Conservation (phyloP, 805 yeast genomes). For the Blastobotrys peoriensis region DNA sequence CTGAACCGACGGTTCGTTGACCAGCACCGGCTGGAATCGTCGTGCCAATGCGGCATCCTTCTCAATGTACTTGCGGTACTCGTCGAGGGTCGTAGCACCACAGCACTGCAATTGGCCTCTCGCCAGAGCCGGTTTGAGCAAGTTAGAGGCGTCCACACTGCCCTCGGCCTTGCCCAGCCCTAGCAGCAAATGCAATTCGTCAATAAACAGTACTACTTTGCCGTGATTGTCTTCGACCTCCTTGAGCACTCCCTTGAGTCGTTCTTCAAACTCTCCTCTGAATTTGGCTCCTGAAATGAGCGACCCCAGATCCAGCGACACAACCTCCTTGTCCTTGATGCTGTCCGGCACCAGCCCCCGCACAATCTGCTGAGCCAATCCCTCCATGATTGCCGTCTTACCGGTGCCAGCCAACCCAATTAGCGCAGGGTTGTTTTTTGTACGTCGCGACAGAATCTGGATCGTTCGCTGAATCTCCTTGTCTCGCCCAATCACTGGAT, state of each 20-base stretch:
- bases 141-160: conserved; percentile 89
- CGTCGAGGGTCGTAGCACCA: conserved; percentile 95
- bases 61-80: conserved; percentile 86
- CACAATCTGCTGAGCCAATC: conserved; percentile 87
- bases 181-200: conserved; percentile 81
- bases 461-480: conserved; percentile 91
- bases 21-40: conserved; percentile 82
- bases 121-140: conserved; percentile 89
- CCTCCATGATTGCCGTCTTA: conserved; percentile 95
- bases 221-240: conserved; percentile 80
- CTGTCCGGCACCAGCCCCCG: conserved; percentile 93
- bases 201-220: conserved; percentile 73
- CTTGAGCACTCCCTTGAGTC: conserved; percentile 70
- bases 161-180: conserved; percentile 95
- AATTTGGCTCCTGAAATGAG: conserved; percentile 92
- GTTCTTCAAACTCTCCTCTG: conserved; percentile 93
- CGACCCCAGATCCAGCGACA: conserved; percentile 82
- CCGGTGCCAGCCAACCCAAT: conserved; percentile 99
- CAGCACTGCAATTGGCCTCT: conserved; percentile 89
- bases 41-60: conserved; percentile 95
- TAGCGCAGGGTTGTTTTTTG: conserved; percentile 91
- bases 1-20: conserved; percentile 82
- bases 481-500: conserved; percentile 96
- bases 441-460: conserved; percentile 84
- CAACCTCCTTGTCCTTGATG: conserved; percentile 76